Evolutionary conservation across 2,329 filamentous ascomycete genomes (phyloP), one percentile per base, ranked within the genome.

Genomic region (Penicillium sp.): DNA sequence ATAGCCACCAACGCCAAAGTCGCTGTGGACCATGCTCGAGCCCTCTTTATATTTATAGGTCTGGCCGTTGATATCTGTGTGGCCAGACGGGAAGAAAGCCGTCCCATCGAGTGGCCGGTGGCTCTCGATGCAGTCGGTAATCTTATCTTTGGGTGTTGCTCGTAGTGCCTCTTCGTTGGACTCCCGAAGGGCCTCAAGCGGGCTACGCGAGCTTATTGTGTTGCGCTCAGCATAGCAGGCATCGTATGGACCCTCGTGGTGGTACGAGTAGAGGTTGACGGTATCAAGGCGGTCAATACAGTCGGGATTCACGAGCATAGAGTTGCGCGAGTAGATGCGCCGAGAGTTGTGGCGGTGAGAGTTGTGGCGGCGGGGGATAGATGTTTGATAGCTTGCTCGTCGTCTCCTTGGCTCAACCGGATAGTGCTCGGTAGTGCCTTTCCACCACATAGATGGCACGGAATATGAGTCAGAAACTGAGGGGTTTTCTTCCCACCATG

Each of bases 211-310:
- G 57, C 73, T 76, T 58, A 81, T 75, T 3, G 71, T 75, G 69
- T 96, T 96, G 39, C 87, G 79, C 10, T 86, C 80, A 1, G 85
- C 74, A 42, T 88, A 76, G 2, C 87, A 85, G 8, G 90, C 88
- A 64, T 97, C 91, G 58, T 87, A 97, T 0, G 91, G 91, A 0
- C 91, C 90, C 54, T 85, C 87, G 60, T 97, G 91, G 67, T 96
- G 91, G 68, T 95, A 95, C 2, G 77, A 70, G 14, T 77, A 77
- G 41, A 79, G 78, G n/a, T 78, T 68, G 2, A 77, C 73, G 43
- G 74, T 76, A 63, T 95, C 91, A 1, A 97, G 80, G 4, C 75
- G 73, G 65, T 96, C 91, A 60, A 97, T 93, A 7, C 77, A 75
- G 66, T 97, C 90, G 1, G 87, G 79, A 37, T 78, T 79, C 22